Percentiles rank a stretch among this genome's conserved stretches.
phyloP scores from a whole-genome alignment of 495 filamentous ascomycete genomes.

The Hypoxylon rickii region DNA sequence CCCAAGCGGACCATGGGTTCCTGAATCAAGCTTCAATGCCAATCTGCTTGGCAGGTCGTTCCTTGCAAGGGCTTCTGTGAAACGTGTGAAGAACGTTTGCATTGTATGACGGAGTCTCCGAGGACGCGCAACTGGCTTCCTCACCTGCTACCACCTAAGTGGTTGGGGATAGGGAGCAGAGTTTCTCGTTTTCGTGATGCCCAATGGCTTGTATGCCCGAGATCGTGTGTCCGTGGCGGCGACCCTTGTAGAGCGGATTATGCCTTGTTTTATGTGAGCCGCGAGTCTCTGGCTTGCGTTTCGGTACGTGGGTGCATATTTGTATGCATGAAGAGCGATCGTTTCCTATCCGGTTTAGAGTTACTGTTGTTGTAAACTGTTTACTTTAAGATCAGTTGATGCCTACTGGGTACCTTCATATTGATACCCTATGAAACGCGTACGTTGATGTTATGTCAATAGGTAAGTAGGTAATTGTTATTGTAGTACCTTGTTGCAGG shows the following conservation, averaged over 20 bases:
- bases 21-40: too few relatives aligned
- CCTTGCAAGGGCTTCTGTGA: constrained; percentile 9
- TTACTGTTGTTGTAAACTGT: constrained; percentile 11
- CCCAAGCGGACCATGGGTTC: constrained; percentile 7
- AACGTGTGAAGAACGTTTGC: background rate
- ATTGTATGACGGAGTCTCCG: constrained; percentile 4
- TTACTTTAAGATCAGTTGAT: too few relatives aligned
- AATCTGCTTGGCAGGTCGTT: constrained; percentile 16
- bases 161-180: constrained; percentile 12
- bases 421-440: constrained; percentile 20
- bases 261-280: constrained; percentile 18
- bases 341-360: constrained; percentile 18
- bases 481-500: too few relatives aligned
- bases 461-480: background rate
- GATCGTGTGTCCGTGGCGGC: constrained; percentile 2
- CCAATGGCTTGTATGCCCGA: constrained; percentile 20
- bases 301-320: constrained; percentile 3
- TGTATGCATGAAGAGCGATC: constrained; percentile 10
- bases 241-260: constrained; percentile 6
- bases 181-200: constrained; percentile 30
- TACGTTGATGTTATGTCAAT: too few relatives aligned
- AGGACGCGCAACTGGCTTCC: constrained; percentile 25
- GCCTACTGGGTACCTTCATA: too few relatives aligned
- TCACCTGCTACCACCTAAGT: background rate
- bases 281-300: constrained; percentile 21